Evolutionary conservation across 169 alveolate genomes (phyloP), one percentile per base, ranked within the genome.

Genomic region (Plasmodium cynomolgi): DNA sequence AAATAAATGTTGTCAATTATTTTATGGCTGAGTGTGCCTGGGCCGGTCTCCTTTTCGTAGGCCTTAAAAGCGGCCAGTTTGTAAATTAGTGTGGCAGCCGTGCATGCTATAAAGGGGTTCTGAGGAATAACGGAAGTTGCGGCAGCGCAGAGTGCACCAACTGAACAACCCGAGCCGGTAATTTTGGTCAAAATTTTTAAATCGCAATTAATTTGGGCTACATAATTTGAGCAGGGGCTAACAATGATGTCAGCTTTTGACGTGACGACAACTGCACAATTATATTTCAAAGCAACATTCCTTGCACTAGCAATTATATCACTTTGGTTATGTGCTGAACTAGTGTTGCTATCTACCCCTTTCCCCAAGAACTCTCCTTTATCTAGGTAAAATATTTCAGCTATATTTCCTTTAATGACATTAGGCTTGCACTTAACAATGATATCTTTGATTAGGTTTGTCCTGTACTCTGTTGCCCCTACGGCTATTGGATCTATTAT

Each of bases 61-160:
- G 94, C 94, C 82, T 88, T 88, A 80, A 79, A 88, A 56, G 94
- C 80, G 41, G 94, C 94, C 23, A 80, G 9, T 29, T 79, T 88
- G 62, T 88, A 88, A 77, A 88, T 68, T 56, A 88, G 62, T 1
- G 88, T 72, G 29, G 90, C 94, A 13, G 94, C 50, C 6, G 72
- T 80, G 71, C 90, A 88, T 56, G 94, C 94, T 80, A 88, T 80
- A 47, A 88, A 88, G 2, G 83, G 20, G 33, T 88, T 79, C 68
- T 75, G 31, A 1, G 94, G 88, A 50, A 15, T 58, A 26, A 80
- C 94, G 7, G 94, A 37, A 41, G 88, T 54, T 54, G 94, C 94
- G 5, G 94, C 94, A n/a, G 94, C 94, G 81, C 94, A 88, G 0
- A 88, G 75, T 20, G 90, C 94, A 80, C 94, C 94, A 58, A 88